Evolutionary conservation across 2,329 filamentous ascomycete species (phyloP).

Genomic region (Bipolaris cookei): DNA sequence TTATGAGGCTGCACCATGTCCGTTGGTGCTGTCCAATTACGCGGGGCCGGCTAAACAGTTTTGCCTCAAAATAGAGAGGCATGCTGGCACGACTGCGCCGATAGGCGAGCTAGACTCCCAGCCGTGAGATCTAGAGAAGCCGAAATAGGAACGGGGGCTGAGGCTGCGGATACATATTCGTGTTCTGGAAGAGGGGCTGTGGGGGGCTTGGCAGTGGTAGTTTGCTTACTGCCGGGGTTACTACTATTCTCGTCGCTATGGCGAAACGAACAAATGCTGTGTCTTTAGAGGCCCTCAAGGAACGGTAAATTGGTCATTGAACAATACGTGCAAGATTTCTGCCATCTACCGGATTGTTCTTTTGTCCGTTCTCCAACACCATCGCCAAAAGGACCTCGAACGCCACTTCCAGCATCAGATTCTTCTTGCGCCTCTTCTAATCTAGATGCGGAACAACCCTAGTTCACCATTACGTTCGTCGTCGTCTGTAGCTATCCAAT

Average conservation of each 20-base stretch:
- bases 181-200: background rate
- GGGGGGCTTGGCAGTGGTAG: background rate
- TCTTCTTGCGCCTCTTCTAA: background rate
- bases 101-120: slow-evolving; percentile 1
- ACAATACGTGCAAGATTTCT: too few relatives aligned
- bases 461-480: background rate
- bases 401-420: background rate
- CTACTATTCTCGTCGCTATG: background rate
- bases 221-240: background rate
- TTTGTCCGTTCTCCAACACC: background rate
- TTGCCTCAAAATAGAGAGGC: background rate
- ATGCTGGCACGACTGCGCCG: background rate
- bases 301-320: too few relatives aligned
- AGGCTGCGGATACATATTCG: background rate
- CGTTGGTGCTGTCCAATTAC: slow-evolving; percentile 1
- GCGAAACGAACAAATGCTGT: background rate
- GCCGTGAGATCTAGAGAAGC: background rate
- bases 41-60: background rate
- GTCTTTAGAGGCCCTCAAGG: too few relatives aligned
- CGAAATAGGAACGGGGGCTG: background rate
- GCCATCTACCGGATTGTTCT: too few relatives aligned
- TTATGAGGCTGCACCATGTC: slow-evolving; percentile 4
- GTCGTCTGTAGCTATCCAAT: background rate
- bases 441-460: background rate
- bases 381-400: background rate